Conservation (phyloP, 2,329 filamentous ascomycete genomes). For the Scytalidium sp. region DNA sequence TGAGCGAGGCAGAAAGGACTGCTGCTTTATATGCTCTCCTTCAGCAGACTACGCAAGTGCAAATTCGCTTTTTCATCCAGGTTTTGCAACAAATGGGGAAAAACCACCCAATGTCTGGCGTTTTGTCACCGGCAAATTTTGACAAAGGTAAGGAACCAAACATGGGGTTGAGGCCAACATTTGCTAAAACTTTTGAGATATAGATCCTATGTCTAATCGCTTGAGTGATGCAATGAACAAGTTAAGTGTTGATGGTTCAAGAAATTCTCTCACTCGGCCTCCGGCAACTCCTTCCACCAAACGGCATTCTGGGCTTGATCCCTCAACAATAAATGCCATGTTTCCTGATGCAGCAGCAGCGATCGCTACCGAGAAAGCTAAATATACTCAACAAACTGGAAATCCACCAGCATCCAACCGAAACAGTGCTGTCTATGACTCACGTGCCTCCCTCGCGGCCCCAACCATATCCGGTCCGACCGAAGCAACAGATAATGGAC, state of each 20-base stretch:
- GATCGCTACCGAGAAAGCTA: constrained; percentile 97
- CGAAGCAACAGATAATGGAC: constrained; percentile 58
- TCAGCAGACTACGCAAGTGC: constrained; percentile 97
- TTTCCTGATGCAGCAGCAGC: constrained; percentile 97
- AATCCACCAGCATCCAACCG: constrained; percentile 87
- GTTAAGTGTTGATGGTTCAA: constrained; percentile 79
- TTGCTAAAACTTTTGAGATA: constrained; percentile 19
- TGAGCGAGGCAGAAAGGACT: constrained; percentile 94
- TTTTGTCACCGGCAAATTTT: constrained; percentile 91
- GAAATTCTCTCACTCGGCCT: constrained; percentile 81
- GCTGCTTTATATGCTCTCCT: constrained; percentile 92
- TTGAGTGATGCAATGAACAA: constrained; percentile 97
- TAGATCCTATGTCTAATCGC: constrained; percentile 96
- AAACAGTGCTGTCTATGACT: constrained; percentile 80
- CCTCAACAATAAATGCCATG: constrained; percentile 95
- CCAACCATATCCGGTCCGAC: constrained; percentile 71
- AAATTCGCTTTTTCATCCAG: constrained; percentile 99
- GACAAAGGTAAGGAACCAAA: constrained; percentile 71
- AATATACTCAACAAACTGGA: constrained; percentile 93
- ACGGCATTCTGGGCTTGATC: constrained; percentile 90
- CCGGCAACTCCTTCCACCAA: constrained; percentile 77
- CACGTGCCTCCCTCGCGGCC: constrained; percentile 68
- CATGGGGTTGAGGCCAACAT: constrained; percentile 3
- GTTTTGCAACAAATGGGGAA: constrained; percentile 99
- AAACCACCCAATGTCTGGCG: constrained; percentile 93